Percentiles rank a stretch among this genome's conserved stretches.
phyloP scores from a whole-genome alignment of 139 green algal species.

The Chlamydomonas applanata region DNA sequence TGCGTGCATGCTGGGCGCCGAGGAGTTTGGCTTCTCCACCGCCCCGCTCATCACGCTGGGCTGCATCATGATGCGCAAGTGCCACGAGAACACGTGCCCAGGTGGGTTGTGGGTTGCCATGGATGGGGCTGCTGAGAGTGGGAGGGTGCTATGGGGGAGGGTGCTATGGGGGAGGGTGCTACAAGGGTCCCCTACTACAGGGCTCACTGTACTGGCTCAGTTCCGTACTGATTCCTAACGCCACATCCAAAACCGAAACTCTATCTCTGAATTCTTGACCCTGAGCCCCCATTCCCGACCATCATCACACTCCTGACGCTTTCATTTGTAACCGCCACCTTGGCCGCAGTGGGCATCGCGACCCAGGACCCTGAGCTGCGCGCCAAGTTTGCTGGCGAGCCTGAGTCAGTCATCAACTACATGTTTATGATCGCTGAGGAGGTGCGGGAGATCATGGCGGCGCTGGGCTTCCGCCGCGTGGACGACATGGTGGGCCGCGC shows the following conservation, averaged over 20 bases:
- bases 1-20: slow-evolving; percentile 84
- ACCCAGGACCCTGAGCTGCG: slow-evolving; percentile 94
- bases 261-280: no score
- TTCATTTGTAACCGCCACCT: no score
- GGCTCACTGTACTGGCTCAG: no score
- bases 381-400: slow-evolving; percentile 90
- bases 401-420: slow-evolving; percentile 95
- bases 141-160: no score
- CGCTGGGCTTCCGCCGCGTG: slow-evolving; percentile 80
- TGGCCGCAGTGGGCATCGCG: slow-evolving; percentile 81
- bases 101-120: no score
- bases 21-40: slow-evolving; percentile 97
- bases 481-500: slow-evolving; percentile 91
- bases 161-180: no score
- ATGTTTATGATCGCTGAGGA: slow-evolving; percentile 97
- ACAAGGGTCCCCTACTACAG: no score
- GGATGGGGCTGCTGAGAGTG: no score
- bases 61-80: slow-evolving; percentile 99
- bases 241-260: no score
- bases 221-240: no score
- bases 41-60: slow-evolving; percentile 94
- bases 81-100: slow-evolving; percentile 96
- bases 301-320: no score
- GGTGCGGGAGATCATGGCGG: slow-evolving; percentile 84
- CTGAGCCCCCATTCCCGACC: no score